phyloP scores from a whole-genome alignment of 441 rosid genomes.

The Croton setiger region DNA sequence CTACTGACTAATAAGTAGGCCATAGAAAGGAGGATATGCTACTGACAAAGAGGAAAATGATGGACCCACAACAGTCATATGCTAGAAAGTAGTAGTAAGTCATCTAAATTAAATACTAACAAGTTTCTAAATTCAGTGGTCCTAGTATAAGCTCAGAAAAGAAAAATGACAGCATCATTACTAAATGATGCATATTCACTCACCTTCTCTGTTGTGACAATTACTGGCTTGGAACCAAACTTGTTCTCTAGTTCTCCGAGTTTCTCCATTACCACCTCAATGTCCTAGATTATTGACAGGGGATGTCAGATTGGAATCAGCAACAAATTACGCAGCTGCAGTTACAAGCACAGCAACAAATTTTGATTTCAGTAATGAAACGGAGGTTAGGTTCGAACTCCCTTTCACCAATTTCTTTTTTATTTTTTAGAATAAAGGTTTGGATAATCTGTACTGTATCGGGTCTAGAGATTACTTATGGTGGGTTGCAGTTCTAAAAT shows the following conservation, averaged over 20 bases:
- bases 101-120: neutral
- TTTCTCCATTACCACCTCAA: conserved; percentile 43
- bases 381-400: no score
- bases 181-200: conserved; percentile 1
- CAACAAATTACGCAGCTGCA: neutral
- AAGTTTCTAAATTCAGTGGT: neutral
- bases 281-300: conserved; percentile 44
- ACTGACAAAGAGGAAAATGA: neutral
- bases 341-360: neutral
- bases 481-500: no score
- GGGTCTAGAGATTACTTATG: no score
- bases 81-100: neutral
- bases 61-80: neutral
- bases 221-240: conserved; percentile 16
- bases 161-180: neutral
- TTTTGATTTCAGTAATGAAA: neutral
- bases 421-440: no score
- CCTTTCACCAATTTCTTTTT: no score
- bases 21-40: neutral
- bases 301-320: conserved; percentile 9
- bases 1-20: no score
- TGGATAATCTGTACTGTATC: no score
- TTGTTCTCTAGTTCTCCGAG: conserved; percentile 46
- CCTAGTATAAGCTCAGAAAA: neutral
- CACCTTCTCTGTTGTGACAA: conserved; percentile 34